Conservation (phyloP, 495 filamentous ascomycete genomes). For the Aspergillus sparsus region DNA sequence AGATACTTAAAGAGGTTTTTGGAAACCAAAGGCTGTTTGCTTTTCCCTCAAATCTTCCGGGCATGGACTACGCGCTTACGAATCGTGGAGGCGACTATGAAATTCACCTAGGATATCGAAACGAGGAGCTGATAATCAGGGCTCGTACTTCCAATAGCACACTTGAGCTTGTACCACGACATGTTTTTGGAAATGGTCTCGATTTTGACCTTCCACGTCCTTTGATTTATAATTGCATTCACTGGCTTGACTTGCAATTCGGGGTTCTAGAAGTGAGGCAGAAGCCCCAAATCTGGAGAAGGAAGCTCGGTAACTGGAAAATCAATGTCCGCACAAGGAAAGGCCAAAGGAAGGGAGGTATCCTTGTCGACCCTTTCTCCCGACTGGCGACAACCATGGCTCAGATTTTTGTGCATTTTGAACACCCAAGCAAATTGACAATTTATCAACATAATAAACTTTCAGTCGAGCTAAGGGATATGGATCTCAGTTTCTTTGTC, state of each 20-base stretch:
- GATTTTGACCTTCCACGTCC: conserved; percentile 43
- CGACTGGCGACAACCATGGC: conserved; percentile 29
- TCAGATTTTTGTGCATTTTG: conserved; percentile 35
- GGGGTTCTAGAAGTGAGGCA: conserved; percentile 39
- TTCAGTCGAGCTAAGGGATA: conserved; percentile 47
- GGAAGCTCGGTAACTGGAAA: conserved; percentile 32
- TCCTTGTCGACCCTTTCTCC: conserved; percentile 40
- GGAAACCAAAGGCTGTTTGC: conserved; percentile 35
- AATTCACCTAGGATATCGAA: conserved; percentile 44
- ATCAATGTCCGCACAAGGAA: conserved; percentile 27
- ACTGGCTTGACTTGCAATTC: conserved; percentile 58
- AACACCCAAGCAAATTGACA: conserved; percentile 33
- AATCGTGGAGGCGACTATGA: conserved; percentile 30
- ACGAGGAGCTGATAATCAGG: conserved; percentile 29
- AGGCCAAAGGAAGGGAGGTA: conserved; percentile 20
- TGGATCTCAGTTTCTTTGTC: conserved; percentile 53
- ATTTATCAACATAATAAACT: conserved; percentile 37
- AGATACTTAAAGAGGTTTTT: conserved; percentile 46
- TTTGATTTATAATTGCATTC: conserved; percentile 51
- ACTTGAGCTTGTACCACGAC: conserved; percentile 49
- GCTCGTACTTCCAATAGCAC: conserved; percentile 11
- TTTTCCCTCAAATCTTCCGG: conserved; percentile 45
- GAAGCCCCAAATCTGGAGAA: conserved; percentile 39
- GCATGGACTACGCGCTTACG: conserved; percentile 48
- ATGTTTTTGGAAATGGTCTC: conserved; percentile 31